These are phyloP conservation scores for Mycosphaerella sp. DNA, from an alignment of 2,329 filamentous ascomycete species.

Conservation along the genomic window DNA sequence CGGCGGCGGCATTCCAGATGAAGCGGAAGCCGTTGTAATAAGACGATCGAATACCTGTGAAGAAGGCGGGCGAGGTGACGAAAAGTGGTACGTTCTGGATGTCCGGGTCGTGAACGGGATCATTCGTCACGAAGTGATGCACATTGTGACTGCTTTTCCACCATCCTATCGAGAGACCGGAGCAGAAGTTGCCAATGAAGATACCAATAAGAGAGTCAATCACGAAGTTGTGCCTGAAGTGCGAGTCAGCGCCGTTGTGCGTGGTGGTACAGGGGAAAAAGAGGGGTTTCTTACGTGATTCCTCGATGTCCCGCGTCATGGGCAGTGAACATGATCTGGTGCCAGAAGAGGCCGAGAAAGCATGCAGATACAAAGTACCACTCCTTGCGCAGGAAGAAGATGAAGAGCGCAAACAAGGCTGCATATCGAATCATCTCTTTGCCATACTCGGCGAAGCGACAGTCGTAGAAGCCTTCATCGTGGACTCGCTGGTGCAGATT, in stretches of 20 bases:
- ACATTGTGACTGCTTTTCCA: constrained; percentile 66
- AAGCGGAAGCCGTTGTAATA: constrained; percentile 1
- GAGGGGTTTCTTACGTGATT: constrained; percentile 42
- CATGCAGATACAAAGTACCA: constrained; percentile 56
- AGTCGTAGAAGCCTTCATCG: constrained; percentile 54
- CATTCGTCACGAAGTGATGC: constrained; percentile 61
- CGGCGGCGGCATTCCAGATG: neutral
- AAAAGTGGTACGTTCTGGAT: constrained; percentile 71
- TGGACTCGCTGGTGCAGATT: constrained; percentile 50
- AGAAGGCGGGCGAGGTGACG: constrained; percentile 61
- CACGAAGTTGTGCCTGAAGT: constrained; percentile 44
- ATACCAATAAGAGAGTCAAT: constrained; percentile 56
- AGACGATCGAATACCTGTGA: neutral
- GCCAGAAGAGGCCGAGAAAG: constrained; percentile 59
- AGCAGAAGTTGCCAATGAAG: constrained; percentile 60
- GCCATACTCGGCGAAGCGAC: constrained; percentile 54
- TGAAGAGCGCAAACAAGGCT: constrained; percentile 47
- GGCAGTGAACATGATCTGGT: constrained; percentile 63
- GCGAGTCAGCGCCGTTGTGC: neutral
- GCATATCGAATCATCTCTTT: constrained; percentile 55
- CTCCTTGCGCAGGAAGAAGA: constrained; percentile 41
- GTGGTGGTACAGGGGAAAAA: neutral
- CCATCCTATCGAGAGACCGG: constrained; percentile 61
- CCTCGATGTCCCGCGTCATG: constrained; percentile 60
- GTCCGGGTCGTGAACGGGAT: constrained; percentile 46